Conservation (phyloP, 257 asterid species). For the Solanum gracilifrons region DNA sequence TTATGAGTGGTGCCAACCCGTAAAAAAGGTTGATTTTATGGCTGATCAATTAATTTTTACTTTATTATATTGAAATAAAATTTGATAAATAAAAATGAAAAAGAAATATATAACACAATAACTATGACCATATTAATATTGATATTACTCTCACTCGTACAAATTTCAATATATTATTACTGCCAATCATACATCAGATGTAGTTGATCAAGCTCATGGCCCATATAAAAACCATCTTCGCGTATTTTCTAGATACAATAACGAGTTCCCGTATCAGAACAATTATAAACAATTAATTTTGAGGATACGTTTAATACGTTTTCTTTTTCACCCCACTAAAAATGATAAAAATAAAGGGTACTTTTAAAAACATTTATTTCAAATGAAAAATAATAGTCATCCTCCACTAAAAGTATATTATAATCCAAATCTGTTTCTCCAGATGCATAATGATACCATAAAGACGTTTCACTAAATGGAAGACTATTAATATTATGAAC, state of each 20-base stretch:
- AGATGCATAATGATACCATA: too few species aligned
- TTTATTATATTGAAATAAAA: too few species aligned
- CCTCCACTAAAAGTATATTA: background rate
- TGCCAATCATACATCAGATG: background rate
- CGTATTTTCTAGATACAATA: background rate
- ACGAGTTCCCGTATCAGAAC: background rate
- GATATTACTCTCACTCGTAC: background rate
- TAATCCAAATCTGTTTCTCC: background rate
- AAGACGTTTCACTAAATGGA: too few species aligned
- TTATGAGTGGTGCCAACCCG: too few species aligned
- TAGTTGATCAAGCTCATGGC: background rate
- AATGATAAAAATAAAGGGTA: background rate
- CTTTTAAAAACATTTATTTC: background rate
- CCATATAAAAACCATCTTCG: background rate
- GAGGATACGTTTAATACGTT: fast-evolving
- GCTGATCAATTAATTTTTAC: too few species aligned
- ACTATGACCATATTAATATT: too few species aligned
- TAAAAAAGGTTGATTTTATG: too few species aligned
- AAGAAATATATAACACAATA: too few species aligned
- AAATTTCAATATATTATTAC: background rate
- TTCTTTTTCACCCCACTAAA: background rate
- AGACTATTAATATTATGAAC: too few species aligned
- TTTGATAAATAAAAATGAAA: too few species aligned
- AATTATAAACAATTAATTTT: too few species aligned
- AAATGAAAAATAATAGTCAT: background rate